These are phyloP conservation scores for Tolypocladium ophioglossoides DNA, from an alignment of 2,329 filamentous ascomycete species.

Conservation along the genomic window DNA sequence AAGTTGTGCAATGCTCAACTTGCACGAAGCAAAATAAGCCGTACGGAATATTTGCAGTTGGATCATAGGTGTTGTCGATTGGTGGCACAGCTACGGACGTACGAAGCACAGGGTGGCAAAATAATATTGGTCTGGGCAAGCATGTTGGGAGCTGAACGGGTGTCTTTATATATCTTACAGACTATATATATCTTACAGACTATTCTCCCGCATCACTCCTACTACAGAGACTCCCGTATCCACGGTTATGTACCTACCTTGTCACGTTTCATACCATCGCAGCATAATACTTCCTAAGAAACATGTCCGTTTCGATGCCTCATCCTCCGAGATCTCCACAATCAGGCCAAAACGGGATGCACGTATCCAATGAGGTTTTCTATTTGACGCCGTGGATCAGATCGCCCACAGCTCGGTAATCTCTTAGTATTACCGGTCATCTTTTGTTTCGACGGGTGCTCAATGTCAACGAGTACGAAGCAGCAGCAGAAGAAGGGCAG, in stretches of 20 bases:
- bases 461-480: no score
- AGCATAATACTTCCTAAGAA: not conserved
- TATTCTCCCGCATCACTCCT: not conserved
- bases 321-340: not conserved
- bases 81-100: not conserved
- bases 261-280: not conserved
- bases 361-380: not conserved
- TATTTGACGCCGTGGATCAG: not conserved
- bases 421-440: not conserved
- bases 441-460: not conserved
- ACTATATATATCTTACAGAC: no score
- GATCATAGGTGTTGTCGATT: not conserved
- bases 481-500: not conserved
- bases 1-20: not conserved
- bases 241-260: not conserved
- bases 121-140: not conserved
- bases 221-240: not conserved
- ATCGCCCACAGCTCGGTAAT: not conserved
- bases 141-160: not conserved
- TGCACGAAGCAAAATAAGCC: no score
- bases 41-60: no score
- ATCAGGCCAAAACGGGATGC: not conserved
- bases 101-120: no score
- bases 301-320: not conserved
- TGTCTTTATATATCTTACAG: no score